A percentile compares a stretch with the other conserved stretches of the same genome.
phyloP scores from a whole-genome alignment of 495 filamentous ascomycete genomes.

The Pyrenula massariospora region DNA sequence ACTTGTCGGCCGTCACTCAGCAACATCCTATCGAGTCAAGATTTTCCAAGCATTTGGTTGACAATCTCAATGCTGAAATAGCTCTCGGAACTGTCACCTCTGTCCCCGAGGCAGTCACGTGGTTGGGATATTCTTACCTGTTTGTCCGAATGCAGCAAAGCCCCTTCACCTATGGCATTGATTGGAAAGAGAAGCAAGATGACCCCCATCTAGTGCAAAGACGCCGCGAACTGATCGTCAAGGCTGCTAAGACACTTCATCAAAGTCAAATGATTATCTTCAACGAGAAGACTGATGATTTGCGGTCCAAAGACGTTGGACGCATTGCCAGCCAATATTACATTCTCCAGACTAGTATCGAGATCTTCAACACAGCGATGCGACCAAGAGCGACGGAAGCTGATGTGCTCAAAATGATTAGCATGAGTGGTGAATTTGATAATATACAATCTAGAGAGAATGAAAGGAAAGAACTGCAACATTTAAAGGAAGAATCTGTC shows the following conservation, averaged over 20 bases:
- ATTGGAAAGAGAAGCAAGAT: constrained; percentile 78
- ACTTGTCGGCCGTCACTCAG: constrained; percentile 82
- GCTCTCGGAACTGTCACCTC: constrained; percentile 90
- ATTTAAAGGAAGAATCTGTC: constrained; percentile 43
- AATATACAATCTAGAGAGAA: constrained; percentile 87
- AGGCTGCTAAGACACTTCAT: constrained; percentile 75
- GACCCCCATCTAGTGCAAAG: constrained; percentile 77
- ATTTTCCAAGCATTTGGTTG: constrained; percentile 81
- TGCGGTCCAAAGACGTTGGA: constrained; percentile 85
- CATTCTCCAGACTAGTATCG: constrained; percentile 80
- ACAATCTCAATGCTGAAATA: constrained; percentile 95
- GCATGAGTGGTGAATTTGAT: constrained; percentile 92
- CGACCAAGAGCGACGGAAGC: constrained; percentile 66
- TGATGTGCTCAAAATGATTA: constrained; percentile 88
- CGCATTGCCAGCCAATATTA: constrained; percentile 97
- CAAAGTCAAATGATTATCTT: constrained; percentile 98
- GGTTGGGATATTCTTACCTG: constrained; percentile 95
- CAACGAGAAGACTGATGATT: constrained; percentile 82
- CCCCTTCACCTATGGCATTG: constrained; percentile 89
- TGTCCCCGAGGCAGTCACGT: constrained; percentile 85
- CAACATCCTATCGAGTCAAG: constrained; percentile 93
- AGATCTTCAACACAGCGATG: constrained; percentile 95
- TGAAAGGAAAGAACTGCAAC: constrained; percentile 67
- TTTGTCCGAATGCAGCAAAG: constrained; percentile 93
- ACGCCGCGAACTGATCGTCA: constrained; percentile 69